Percentiles rank a stretch among this genome's conserved stretches.
Conservation (phyloP, 352 stramenopile genomes). For the Blastocystis sp. region DNA sequence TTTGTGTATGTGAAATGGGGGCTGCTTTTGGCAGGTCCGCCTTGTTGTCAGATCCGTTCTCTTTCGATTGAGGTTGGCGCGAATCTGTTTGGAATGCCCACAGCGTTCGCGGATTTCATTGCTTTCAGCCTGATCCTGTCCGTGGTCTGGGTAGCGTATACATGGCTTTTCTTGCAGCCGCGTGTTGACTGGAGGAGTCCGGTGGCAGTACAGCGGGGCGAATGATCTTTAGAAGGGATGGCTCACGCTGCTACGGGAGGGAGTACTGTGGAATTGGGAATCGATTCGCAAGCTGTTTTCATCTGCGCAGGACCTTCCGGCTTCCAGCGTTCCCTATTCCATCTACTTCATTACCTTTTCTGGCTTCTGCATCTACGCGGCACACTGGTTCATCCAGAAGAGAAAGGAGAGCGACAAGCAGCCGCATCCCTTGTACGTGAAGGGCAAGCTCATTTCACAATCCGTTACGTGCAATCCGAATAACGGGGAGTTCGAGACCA, state of each 20-base stretch:
- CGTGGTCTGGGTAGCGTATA: constrained; percentile 9
- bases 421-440: constrained; percentile 30
- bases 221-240: constrained; percentile 5
- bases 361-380: constrained; percentile 18
- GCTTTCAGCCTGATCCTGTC: neutral
- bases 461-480: constrained; percentile 55
- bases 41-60: neutral
- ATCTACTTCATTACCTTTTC: constrained; percentile 44
- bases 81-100: neutral
- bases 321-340: neutral
- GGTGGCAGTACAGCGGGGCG: constrained; percentile 25
- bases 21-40: neutral
- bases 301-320: constrained; percentile 60
- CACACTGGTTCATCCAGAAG: neutral
- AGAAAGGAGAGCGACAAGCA: constrained; percentile 1
- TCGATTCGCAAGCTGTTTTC: neutral
- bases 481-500: constrained; percentile 5
- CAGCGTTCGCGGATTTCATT: neutral
- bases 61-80: neutral
- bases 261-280: neutral
- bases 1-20: neutral
- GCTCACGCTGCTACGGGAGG: neutral
- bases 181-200: constrained; percentile 55
- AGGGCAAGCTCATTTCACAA: constrained; percentile 40
- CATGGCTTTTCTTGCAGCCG: constrained; percentile 19